Base-by-base conservation (phyloP, 495 filamentous ascomycete species). In the Cudoniella acicularis region DNA sequence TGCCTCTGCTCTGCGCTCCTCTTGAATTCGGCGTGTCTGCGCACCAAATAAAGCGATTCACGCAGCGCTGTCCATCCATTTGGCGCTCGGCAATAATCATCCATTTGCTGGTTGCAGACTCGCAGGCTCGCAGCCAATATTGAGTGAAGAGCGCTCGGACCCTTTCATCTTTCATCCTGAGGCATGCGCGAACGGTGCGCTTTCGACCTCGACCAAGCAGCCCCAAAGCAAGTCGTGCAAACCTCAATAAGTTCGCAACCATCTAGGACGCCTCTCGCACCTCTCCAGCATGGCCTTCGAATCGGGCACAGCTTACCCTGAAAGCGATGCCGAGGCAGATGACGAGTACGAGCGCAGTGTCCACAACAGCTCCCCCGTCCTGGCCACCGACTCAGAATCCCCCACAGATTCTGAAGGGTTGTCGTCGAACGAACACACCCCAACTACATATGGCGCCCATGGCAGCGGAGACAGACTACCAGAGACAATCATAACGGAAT, bases 281-380 rank as follows among this genome's bases (percentile, higher is more conserved):
- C 13, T 23, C 10, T 45, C 21, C 54, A 68, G 56, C 27, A 83
- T 83, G 79, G 80, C 77, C 57, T 83, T 83, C 70, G 77, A 81
- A 62, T 74, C 75, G 52, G 80, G 80, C 55, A 83, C 80, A 60
- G 80, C 79, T 10, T 83, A 96, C 69, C 87, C 88, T 66, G 91
- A 96, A 70, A 91, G 87, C 53, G 92, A 96, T 69, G 92, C 91
- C 68, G 43, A 47, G 43, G 48, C 64, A 8, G 92, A 96, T 71
- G 92, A 96, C 71, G 92, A 96, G 79, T 95, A 93, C 70, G 91
- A 96, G 75, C 81, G 90, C 62, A 90, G 87, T 64, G 78, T 91
- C 25, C 76, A 83, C 59, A 75, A 88, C 63, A 85, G 83, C 55
- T 92, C 89, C 0, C 90, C 90, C 23, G 78, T 84, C 21, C 78